Conservation (phyloP, 1,139 yeast genomes). For the Torulaspora globosa region DNA sequence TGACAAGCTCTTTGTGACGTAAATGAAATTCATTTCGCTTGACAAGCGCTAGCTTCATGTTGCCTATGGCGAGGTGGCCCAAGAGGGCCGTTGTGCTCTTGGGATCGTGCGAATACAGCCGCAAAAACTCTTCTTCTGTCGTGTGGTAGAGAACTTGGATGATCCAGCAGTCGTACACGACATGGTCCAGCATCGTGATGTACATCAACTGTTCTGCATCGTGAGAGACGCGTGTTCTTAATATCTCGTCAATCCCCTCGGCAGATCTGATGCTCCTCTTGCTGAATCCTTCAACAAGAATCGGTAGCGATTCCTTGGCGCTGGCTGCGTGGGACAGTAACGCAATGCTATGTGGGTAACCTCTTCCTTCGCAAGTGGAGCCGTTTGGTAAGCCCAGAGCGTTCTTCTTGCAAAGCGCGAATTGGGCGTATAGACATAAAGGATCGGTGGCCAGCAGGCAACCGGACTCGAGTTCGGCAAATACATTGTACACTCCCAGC, state of each 20-base stretch:
- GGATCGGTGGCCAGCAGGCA: slow-evolving; percentile 26
- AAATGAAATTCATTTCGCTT: slow-evolving; percentile 21
- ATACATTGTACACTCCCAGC: slow-evolving; percentile 24
- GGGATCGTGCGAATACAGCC: slow-evolving; percentile 15
- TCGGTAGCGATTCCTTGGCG: slow-evolving; percentile 17
- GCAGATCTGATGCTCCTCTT: slow-evolving; percentile 23
- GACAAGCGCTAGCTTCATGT: slow-evolving; percentile 14
- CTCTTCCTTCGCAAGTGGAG: neutral
- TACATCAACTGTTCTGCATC: slow-evolving; percentile 18
- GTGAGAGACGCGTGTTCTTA: slow-evolving; percentile 16
- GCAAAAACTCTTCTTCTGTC: slow-evolving; percentile 14
- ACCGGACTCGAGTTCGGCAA: slow-evolving; percentile 13
- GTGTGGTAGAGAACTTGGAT: slow-evolving; percentile 17
- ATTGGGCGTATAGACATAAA: slow-evolving; percentile 25
- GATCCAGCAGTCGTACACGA: slow-evolving; percentile 26
- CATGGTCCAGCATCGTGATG: slow-evolving; percentile 19
- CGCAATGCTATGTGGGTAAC: slow-evolving; percentile 15
- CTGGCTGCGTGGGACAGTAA: slow-evolving; percentile 22
- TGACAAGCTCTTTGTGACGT: slow-evolving; percentile 19
- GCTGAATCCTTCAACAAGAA: slow-evolving; percentile 23
- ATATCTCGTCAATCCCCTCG: slow-evolving; percentile 19
- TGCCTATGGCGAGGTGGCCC: neutral
- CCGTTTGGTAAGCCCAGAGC: slow-evolving; percentile 13
- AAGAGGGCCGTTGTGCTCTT: neutral
- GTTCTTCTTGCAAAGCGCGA: slow-evolving; percentile 24